Conservation (phyloP, 1,284 basidiomycete genomes). For the Apiotrichum mycotoxinovorans region DNA sequence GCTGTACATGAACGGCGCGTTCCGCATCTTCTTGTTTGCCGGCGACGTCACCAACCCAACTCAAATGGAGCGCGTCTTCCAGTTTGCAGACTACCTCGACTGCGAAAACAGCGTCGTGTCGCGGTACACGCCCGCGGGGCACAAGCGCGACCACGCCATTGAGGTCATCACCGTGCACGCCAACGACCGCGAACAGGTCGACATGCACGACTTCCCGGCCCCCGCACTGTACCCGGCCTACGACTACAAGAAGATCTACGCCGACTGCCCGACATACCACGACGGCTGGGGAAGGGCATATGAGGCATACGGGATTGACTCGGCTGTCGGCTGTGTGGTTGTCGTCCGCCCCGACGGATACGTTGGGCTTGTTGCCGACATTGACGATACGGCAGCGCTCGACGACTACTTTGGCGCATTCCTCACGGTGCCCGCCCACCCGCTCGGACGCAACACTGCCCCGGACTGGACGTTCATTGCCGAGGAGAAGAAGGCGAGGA, state of each 20-base stretch:
- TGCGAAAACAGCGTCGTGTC: constrained; percentile 36
- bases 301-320: constrained; percentile 41
- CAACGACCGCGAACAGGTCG: constrained; percentile 14
- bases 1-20: constrained; percentile 64
- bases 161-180: constrained; percentile 20
- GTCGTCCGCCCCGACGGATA: constrained; percentile 45
- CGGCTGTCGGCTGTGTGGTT: constrained; percentile 38
- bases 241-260: constrained; percentile 28
- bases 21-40: constrained; percentile 66
- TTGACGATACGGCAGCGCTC: constrained; percentile 16
- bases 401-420: constrained; percentile 8
- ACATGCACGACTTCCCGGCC: constrained; percentile 13
- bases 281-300: constrained; percentile 43
- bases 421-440: constrained; percentile 1
- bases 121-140: constrained; percentile 39
- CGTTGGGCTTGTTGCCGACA: constrained; percentile 17
- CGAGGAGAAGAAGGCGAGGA: not conserved
- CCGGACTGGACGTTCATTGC: constrained; percentile 8
- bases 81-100: constrained; percentile 54
- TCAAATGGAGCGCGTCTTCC: constrained; percentile 52
- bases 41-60: constrained; percentile 55
- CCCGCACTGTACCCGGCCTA: constrained; percentile 16
- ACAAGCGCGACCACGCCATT: constrained; percentile 17
- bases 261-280: constrained; percentile 38
- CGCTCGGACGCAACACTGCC: constrained; percentile 3